Conservation (phyloP, 306 rosid genomes). For the Mimosa bimucronata region DNA sequence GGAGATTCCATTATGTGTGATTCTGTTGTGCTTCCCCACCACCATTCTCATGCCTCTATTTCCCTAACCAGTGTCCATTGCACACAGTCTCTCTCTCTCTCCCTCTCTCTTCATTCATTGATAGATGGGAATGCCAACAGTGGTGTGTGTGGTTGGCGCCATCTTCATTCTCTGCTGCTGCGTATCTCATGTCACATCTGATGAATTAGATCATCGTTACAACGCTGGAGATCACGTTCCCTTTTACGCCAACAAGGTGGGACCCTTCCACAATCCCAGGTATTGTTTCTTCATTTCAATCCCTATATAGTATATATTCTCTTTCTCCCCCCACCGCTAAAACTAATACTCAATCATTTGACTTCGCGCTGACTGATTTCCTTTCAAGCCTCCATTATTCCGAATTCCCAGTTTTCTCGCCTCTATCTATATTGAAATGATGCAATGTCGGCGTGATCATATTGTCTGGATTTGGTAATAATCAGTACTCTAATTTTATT, state of each 20-base stretch:
- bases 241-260: conserved; percentile 66
- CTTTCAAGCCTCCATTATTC: neutral
- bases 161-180: conserved; percentile 44
- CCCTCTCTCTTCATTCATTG: conserved; percentile 10
- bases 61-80: conserved; percentile 26
- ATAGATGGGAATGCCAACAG: conserved; percentile 48
- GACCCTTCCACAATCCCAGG: conserved; percentile 75
- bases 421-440: neutral
- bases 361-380: neutral
- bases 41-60: conserved; percentile 38
- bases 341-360: neutral
- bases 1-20: conserved; percentile 28
- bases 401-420: neutral
- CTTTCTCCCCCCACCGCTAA: too few species aligned
- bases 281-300: conserved; percentile 29
- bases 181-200: conserved; percentile 48
- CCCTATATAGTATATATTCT: too few species aligned
- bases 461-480: conserved; percentile 22
- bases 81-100: conserved; percentile 9
- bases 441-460: conserved; percentile 7
- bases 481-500: neutral
- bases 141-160: conserved; percentile 48
- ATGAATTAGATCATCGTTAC: conserved; percentile 61
- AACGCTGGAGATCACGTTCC: conserved; percentile 56
- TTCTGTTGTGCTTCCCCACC: conserved; percentile 10